Evolutionary conservation across 768 basidiomycete species (phyloP).

Genomic region (Leccinum sublutescens): DNA sequence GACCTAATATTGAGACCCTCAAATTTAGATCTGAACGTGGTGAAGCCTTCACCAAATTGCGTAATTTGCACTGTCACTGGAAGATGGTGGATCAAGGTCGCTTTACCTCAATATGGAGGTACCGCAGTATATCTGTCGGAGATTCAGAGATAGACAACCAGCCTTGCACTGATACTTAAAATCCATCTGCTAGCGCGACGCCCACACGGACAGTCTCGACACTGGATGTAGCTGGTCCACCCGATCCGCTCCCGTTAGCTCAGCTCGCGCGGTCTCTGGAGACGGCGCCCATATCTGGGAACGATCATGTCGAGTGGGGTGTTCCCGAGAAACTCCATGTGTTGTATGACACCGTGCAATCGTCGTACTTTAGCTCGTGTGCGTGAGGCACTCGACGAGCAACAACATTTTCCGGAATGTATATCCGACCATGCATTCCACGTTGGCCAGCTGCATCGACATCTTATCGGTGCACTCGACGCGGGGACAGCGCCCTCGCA

Average conservation of each 20-base stretch:
- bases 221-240: conserved; percentile 74
- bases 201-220: conserved; percentile 64
- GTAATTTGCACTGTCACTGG: too few relatives aligned
- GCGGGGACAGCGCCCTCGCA: conserved; percentile 32
- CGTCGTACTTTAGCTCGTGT: conserved; percentile 64
- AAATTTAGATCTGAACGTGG: too few relatives aligned
- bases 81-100: conserved; percentile 11
- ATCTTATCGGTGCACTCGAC: conserved; percentile 33
- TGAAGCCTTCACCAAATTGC: too few relatives aligned
- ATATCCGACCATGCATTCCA: conserved; percentile 68
- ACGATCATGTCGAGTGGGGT: conserved; percentile 74
- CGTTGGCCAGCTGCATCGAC: conserved; percentile 51
- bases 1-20: too few relatives aligned
- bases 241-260: conserved; percentile 63
- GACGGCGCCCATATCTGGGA: conserved; percentile 51
- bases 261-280: conserved; percentile 51
- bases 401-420: conserved; percentile 59
- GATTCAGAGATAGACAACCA: conserved; percentile 36
- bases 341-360: conserved; percentile 68
- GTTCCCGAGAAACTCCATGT: conserved; percentile 74
- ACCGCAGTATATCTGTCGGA: too few relatives aligned
- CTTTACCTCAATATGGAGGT: too few relatives aligned
- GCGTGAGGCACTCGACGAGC: conserved; percentile 72
- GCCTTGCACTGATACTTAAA: conserved; percentile 41
- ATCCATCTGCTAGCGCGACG: conserved; percentile 42